Conservation (phyloP, 176 grass and related monocot genomes). For the Bothriochloa decipiens region DNA sequence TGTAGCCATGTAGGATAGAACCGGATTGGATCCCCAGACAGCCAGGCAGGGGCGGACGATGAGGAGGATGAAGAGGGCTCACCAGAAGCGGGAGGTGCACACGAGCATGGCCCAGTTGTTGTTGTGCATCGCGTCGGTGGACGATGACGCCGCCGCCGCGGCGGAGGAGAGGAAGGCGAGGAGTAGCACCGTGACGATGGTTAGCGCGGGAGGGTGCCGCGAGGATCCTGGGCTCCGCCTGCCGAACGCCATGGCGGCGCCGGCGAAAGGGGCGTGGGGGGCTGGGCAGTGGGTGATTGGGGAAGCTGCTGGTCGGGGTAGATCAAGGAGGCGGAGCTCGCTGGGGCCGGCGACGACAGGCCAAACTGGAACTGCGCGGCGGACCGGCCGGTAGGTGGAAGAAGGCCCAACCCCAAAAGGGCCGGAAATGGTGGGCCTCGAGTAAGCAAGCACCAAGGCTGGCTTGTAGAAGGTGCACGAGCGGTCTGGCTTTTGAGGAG, state of each 20-base stretch:
- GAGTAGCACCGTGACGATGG: neutral
- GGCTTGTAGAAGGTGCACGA: neutral
- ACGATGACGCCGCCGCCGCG: neutral
- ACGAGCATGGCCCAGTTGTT: conserved; percentile 98
- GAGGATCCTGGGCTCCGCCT: neutral
- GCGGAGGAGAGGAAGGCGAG: neutral
- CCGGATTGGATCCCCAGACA: conserved; percentile 14
- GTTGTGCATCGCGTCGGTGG: conserved; percentile 73
- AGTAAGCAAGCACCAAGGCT: too few species aligned
- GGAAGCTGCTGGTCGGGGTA: neutral
- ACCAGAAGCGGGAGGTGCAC: conserved; percentile 98
- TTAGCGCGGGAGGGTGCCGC: neutral
- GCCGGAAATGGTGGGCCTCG: neutral
- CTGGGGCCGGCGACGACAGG: neutral
- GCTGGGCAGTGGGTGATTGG: neutral
- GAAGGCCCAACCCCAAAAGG: neutral
- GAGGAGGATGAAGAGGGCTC: conserved; percentile 1
- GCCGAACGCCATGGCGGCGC: conserved; percentile 40
- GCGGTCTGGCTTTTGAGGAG: too few species aligned
- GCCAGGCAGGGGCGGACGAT: conserved; percentile 10
- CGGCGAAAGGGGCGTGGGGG: neutral
- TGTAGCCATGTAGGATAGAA: too few species aligned
- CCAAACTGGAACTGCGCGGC: neutral
- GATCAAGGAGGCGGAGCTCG: neutral
- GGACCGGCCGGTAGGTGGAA: neutral